These are phyloP conservation scores for cucumber (Cucumis sativus) DNA, from an alignment of 306 rosid species.

Conservation along the genomic window Cucumber_9930_V3 NC_026657.2:26624501-26625000, in stretches of 20 bases:
- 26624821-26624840: neutral
- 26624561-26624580: neutral
- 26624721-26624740: neutral
- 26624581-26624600: neutral
- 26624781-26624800: neutral
- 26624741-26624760: neutral
- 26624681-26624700: neutral
- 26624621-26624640: neutral
- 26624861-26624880: slow-evolving; percentile 66
- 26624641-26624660: neutral
- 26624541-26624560: neutral
- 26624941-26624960: slow-evolving; percentile 51
- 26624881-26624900: slow-evolving; percentile 99
- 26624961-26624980: neutral
- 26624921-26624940: slow-evolving; percentile 94
- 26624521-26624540: neutral
- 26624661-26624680: neutral
- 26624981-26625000: slow-evolving; percentile 1
- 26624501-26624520: neutral
- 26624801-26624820: neutral
- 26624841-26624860: neutral
- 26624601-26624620: neutral
- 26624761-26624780: neutral
- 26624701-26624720: neutral
- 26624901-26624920: slow-evolving; percentile 97